Conservation (phyloP, 495 filamentous ascomycete species). For the Parathielavia hyrcaniae region DNA sequence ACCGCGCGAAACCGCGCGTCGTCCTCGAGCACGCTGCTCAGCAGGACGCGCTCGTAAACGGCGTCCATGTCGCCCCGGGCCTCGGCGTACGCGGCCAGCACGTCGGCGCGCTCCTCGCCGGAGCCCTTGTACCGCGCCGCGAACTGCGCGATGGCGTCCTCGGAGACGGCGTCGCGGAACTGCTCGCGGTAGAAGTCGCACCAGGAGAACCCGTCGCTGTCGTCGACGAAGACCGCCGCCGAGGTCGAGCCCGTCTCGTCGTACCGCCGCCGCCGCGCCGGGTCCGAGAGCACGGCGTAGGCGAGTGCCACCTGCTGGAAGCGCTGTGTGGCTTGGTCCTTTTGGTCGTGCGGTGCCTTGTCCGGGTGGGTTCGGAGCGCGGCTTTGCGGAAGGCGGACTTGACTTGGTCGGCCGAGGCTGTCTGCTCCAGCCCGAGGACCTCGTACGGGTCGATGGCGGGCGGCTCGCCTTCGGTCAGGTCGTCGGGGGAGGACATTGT, state of each 20-base stretch:
- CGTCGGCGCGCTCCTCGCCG: slow-evolving; percentile 70
- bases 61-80: slow-evolving; percentile 63
- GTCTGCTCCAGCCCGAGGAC: slow-evolving; percentile 63
- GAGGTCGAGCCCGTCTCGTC: slow-evolving; percentile 82
- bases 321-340: slow-evolving; percentile 60
- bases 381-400: slow-evolving; percentile 79
- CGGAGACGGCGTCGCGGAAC: slow-evolving; percentile 63
- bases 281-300: slow-evolving; percentile 84
- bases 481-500: slow-evolving; percentile 39
- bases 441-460: slow-evolving; percentile 71
- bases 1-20: slow-evolving; percentile 75
- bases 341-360: slow-evolving; percentile 60
- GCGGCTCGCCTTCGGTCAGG: slow-evolving; percentile 36
- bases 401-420: slow-evolving; percentile 65
- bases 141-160: slow-evolving; percentile 64
- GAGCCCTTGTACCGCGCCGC: slow-evolving; percentile 74
- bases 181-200: slow-evolving; percentile 77
- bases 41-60: slow-evolving; percentile 78
- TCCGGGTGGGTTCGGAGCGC: slow-evolving; percentile 90
- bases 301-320: slow-evolving; percentile 93
- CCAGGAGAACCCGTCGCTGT: slow-evolving; percentile 81
- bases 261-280: slow-evolving; percentile 69
- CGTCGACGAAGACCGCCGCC: slow-evolving; percentile 64
- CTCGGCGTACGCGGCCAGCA: slow-evolving; percentile 67
- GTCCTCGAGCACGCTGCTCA: slow-evolving; percentile 76